Conservation (phyloP, 371 early-diverging fungal genomes). For the Mucor sp. region DNA sequence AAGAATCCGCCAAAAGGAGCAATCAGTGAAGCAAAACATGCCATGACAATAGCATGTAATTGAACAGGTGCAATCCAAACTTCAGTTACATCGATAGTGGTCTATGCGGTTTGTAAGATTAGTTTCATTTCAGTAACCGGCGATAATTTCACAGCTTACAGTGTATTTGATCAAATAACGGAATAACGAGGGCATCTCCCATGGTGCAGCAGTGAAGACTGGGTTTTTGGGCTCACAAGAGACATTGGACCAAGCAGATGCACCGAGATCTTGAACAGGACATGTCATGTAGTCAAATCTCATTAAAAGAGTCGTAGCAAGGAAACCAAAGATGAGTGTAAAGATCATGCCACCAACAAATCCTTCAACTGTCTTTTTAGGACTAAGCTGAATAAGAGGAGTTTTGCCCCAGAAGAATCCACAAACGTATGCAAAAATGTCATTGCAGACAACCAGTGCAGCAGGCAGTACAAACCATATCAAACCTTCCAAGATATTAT, state of each 20-base stretch:
- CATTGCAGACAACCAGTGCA: constrained; percentile 95
- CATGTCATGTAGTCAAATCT: constrained; percentile 86
- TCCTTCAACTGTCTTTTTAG: constrained; percentile 99
- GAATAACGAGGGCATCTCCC: constrained; percentile 35
- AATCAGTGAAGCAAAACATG: constrained; percentile 94
- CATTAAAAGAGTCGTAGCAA: constrained; percentile 56
- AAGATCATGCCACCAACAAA: constrained; percentile 94
- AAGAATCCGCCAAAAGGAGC: constrained; percentile 99
- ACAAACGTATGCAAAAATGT: constrained; percentile 97
- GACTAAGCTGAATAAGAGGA: constrained; percentile 92
- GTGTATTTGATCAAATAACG: constrained; percentile 27
- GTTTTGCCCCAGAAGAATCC: constrained; percentile 96
- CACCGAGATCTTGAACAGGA: constrained; percentile 58
- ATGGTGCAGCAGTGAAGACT: constrained; percentile 47
- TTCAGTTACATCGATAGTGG: constrained; percentile 30
- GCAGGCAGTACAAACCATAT: constrained; percentile 95
- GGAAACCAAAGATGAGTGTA: constrained; percentile 87
- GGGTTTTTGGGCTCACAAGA: constrained; percentile 53
- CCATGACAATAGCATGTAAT: constrained; percentile 88
- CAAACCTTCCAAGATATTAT: constrained; percentile 96
- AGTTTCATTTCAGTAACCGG: not conserved
- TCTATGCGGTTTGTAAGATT: not conserved
- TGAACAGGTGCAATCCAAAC: constrained; percentile 83
- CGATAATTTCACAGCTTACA: constrained; percentile 14
- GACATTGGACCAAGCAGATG: constrained; percentile 51